Percentiles rank a stretch among this genome's conserved stretches.
Evolutionary conservation across 129 eudicot genomes (phyloP).

Genomic region (Silybum marianum): DNA sequence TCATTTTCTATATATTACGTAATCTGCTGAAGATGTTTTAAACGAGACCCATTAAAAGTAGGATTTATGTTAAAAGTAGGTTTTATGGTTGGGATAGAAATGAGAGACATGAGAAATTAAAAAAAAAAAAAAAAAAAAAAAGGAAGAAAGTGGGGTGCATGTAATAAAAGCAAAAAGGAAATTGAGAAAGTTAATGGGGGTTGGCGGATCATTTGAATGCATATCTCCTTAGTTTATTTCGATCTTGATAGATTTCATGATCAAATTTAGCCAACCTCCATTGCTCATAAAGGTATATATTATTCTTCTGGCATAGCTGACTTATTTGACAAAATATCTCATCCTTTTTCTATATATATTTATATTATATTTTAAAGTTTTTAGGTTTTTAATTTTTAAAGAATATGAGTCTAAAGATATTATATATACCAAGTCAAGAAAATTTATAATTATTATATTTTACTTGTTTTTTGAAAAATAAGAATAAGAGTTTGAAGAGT

Average conservation of each 20-base stretch:
- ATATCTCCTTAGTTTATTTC: neutral
- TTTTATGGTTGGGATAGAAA: neutral
- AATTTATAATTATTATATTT: too few relatives aligned
- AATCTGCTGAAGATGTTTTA: neutral
- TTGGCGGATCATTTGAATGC: neutral
- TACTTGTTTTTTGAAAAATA: too few relatives aligned
- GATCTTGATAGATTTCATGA: slow-evolving; percentile 6
- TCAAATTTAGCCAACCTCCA: neutral
- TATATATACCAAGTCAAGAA: too few relatives aligned
- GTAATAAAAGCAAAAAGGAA: neutral
- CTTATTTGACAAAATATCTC: neutral
- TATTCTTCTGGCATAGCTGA: neutral
- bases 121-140: too few relatives aligned
- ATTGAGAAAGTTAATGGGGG: neutral
- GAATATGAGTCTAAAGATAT: too few relatives aligned
- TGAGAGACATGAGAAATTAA: neutral
- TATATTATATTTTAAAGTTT: neutral
- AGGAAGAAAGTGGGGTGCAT: neutral
- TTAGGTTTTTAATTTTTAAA: too few relatives aligned
- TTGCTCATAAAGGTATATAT: neutral
- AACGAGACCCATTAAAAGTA: too few relatives aligned
- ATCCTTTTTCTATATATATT: neutral
- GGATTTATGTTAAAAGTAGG: neutral
- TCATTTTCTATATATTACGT: neutral
- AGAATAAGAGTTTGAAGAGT: neutral